Evolutionary conservation across 164 flowering plant genomes (phyloP).

Genomic region (Macadamia integrifolia): DNA sequence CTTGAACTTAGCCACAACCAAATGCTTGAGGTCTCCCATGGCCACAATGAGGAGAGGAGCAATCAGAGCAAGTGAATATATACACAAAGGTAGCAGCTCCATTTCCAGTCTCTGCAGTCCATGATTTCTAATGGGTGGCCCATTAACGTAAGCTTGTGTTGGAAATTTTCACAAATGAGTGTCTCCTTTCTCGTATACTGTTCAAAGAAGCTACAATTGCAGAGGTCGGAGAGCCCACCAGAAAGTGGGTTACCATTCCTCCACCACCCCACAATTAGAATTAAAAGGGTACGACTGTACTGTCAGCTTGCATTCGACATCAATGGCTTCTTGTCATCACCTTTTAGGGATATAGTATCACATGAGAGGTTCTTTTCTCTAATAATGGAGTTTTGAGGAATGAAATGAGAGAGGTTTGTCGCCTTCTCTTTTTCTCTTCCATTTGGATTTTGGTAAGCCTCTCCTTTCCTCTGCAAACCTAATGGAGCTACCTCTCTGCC

Average conservation of each 20-base stretch:
- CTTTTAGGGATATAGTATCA: background rate
- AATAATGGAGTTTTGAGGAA: background rate
- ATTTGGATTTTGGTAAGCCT: background rate
- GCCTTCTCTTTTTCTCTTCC: background rate
- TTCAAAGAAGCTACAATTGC: background rate
- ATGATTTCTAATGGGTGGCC: conserved; percentile 5
- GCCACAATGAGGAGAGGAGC: background rate
- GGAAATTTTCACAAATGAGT: conserved; percentile 5
- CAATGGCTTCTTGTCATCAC: background rate
- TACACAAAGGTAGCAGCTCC: background rate
- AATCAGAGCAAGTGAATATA: background rate
- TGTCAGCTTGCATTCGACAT: background rate
- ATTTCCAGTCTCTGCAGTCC: background rate
- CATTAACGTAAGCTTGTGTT: conserved; percentile 7
- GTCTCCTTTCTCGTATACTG: conserved; percentile 4
- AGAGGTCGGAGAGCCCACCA: conserved; percentile 10
- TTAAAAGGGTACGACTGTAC: background rate
- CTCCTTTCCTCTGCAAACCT: background rate
- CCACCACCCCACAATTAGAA: background rate
- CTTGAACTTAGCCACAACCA: conserved; percentile 85
- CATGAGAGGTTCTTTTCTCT: background rate
- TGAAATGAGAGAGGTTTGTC: background rate
- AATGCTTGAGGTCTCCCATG: conserved; percentile 69
- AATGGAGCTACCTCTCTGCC: too few relatives aligned
- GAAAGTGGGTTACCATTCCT: background rate